Evolutionary conservation across 495 filamentous ascomycete species (phyloP).

Genomic region (Bacidia gigantensis): DNA sequence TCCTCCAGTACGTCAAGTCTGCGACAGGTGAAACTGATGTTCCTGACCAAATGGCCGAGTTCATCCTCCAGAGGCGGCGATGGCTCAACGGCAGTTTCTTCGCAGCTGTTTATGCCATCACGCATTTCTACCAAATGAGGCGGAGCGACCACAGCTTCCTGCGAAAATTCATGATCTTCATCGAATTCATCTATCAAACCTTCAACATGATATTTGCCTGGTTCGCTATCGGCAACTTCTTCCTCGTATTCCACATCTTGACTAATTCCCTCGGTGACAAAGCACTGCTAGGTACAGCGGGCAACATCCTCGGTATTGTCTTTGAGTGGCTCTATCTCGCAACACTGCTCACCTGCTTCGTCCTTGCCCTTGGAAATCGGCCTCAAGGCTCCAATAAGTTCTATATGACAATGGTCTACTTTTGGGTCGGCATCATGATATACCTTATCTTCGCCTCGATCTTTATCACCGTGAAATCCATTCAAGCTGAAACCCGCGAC

Average conservation of each 20-base stretch:
- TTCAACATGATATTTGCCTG: constrained; percentile 96
- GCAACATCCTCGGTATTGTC: constrained; percentile 68
- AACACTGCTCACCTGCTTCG: constrained; percentile 86
- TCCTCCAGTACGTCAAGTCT: constrained; percentile 94
- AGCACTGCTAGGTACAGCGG: constrained; percentile 55
- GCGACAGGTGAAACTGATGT: constrained; percentile 95
- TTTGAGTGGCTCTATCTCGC: constrained; percentile 96
- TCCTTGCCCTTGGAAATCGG: constrained; percentile 86
- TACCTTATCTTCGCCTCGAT: constrained; percentile 92
- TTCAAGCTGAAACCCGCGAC: constrained; percentile 46
- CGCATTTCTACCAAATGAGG: constrained; percentile 90
- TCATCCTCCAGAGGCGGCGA: constrained; percentile 89
- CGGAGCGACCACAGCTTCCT: constrained; percentile 78
- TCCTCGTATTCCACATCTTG: constrained; percentile 95
- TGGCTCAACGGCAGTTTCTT: constrained; percentile 99
- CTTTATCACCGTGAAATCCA: constrained; percentile 83
- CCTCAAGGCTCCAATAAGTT: constrained; percentile 87
- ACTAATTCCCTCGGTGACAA: constrained; percentile 64
- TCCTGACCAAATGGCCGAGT: constrained; percentile 84
- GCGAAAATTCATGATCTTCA: constrained; percentile 73
- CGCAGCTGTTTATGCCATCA: constrained; percentile 88
- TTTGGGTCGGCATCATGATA: constrained; percentile 91
- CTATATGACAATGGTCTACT: constrained; percentile 93
- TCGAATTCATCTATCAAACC: constrained; percentile 90
- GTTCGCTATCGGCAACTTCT: constrained; percentile 99